Percentiles rank a stretch among this genome's conserved stretches.
Evolutionary conservation across 1,284 basidiomycete genomes (phyloP).

Genomic region (Laetiporus sulphureus): DNA sequence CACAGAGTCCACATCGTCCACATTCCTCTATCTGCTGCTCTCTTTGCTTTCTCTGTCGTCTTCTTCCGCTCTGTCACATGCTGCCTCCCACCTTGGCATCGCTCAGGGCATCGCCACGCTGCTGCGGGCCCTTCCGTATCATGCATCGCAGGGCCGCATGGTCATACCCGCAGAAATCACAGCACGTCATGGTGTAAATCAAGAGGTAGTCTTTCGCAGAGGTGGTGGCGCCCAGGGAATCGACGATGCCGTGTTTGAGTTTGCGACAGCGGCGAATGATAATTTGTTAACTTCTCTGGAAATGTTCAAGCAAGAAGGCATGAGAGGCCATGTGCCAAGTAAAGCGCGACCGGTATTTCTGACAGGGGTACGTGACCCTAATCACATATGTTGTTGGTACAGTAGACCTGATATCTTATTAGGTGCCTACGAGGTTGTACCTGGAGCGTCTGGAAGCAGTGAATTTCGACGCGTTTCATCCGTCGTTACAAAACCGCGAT

Average conservation of each 20-base stretch:
- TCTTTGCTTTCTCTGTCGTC: conserved; percentile 63
- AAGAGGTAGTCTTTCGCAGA: conserved; percentile 81
- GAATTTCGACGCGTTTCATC: conserved; percentile 82
- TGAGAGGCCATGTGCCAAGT: conserved; percentile 45
- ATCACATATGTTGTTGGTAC: too few species aligned
- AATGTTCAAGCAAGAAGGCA: conserved; percentile 61
- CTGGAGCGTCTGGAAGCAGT: conserved; percentile 68
- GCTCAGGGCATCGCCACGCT: conserved; percentile 70
- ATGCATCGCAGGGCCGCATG: conserved; percentile 67
- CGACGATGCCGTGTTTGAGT: conserved; percentile 79
- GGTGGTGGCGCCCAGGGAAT: conserved; percentile 60
- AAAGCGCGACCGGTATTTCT: conserved; percentile 76
- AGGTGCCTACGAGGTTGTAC: conserved; percentile 76
- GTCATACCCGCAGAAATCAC: conserved; percentile 84
- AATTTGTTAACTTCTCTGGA: conserved; percentile 81
- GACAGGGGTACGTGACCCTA: conserved; percentile 45
- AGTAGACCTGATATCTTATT: conserved; percentile 6
- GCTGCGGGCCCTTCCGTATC: conserved; percentile 72
- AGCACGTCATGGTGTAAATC: conserved; percentile 71
- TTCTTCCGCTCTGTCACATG: conserved; percentile 64
- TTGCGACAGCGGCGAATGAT: conserved; percentile 88
- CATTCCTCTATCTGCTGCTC: conserved; percentile 75
- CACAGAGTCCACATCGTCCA: conserved; percentile 75
- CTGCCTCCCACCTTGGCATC: conserved; percentile 71
- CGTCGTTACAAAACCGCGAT: conserved; percentile 63